Conservation (phyloP, 2,329 filamentous ascomycete species). For the Trichophaea hybrida region DNA sequence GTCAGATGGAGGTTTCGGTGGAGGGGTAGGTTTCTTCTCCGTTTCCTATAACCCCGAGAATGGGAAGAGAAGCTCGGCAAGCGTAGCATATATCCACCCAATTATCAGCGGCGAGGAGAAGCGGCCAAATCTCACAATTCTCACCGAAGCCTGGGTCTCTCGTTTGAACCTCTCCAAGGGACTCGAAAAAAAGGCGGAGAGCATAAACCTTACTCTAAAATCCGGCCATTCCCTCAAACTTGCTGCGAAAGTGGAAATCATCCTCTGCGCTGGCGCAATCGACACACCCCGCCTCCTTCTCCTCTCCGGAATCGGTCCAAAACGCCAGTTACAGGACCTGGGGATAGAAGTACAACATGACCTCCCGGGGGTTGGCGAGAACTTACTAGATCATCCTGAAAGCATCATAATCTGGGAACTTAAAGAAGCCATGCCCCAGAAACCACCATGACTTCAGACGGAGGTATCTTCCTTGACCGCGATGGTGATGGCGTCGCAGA, state of each 20-base stretch:
- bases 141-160: slow-evolving; percentile 79
- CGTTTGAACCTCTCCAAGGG: slow-evolving; percentile 51
- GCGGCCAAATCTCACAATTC: slow-evolving; percentile 66
- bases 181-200: slow-evolving; percentile 3
- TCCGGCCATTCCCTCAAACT: slow-evolving; percentile 35
- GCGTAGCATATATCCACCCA: slow-evolving; percentile 84
- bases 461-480: slow-evolving; percentile 73
- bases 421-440: slow-evolving; percentile 63
- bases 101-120: slow-evolving; percentile 72
- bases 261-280: slow-evolving; percentile 65
- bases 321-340: slow-evolving; percentile 40
- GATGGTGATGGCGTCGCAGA: slow-evolving; percentile 62
- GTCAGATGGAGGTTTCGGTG: slow-evolving; percentile 53
- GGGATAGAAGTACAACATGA: slow-evolving; percentile 44
- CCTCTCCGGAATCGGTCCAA: slow-evolving; percentile 44
- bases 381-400: slow-evolving; percentile 47
- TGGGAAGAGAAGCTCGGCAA: slow-evolving; percentile 68
- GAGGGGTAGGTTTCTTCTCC: slow-evolving; percentile 79
- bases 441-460: slow-evolving; percentile 84
- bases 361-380: slow-evolving; percentile 46
- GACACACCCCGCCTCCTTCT: slow-evolving; percentile 59
- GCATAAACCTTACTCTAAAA: slow-evolving; percentile 37
- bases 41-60: slow-evolving; percentile 84
- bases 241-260: slow-evolving; percentile 56
- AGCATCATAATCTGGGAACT: slow-evolving; percentile 59